Conservation (phyloP, 1,284 basidiomycete species). For the Tylopilus sp. region DNA sequence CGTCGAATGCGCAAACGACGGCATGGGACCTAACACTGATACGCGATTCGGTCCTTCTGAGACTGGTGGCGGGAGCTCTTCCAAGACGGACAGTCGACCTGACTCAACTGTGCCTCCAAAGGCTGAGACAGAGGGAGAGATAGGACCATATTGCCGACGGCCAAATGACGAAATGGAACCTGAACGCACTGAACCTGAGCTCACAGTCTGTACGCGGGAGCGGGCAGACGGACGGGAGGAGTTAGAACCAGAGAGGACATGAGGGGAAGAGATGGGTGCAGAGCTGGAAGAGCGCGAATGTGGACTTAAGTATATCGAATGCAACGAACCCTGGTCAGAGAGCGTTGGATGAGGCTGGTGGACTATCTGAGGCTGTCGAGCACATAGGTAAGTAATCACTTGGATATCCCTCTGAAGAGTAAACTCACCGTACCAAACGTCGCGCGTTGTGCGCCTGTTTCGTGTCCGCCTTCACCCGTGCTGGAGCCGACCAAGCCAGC, state of each 20-base stretch:
- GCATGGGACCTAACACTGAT: constrained; percentile 35
- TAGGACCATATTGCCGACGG: constrained; percentile 30
- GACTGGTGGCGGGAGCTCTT: constrained; percentile 16
- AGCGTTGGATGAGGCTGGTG: constrained; percentile 36
- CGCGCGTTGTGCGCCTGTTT: constrained; percentile 40
- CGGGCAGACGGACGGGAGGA: constrained; percentile 48
- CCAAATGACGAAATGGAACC: constrained; percentile 51
- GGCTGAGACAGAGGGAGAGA: constrained; percentile 38
- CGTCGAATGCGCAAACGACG: constrained; percentile 28
- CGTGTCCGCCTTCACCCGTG: constrained; percentile 20
- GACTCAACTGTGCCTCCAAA: constrained; percentile 32
- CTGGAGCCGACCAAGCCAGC: constrained; percentile 33
- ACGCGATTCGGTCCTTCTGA: constrained; percentile 28
- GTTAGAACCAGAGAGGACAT: constrained; percentile 36
- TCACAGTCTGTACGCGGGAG: constrained; percentile 28
- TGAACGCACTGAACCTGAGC: constrained; percentile 46
- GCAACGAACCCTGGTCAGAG: constrained; percentile 59
- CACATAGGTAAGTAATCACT: constrained; percentile 12
- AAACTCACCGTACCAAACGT: constrained; percentile 57
- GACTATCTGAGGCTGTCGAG: constrained; percentile 38
- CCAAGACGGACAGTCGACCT: constrained; percentile 21
- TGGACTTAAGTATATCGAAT: constrained; percentile 51
- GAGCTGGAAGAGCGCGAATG: constrained; percentile 46
- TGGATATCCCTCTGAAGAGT: constrained; percentile 4
- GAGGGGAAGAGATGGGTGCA: constrained; percentile 40